Percentiles rank a stretch among this genome's conserved stretches.
phyloP scores from a whole-genome alignment of 225 moss, liverwort and hornwort species.

The Physcomitrellopsis africana region DNA sequence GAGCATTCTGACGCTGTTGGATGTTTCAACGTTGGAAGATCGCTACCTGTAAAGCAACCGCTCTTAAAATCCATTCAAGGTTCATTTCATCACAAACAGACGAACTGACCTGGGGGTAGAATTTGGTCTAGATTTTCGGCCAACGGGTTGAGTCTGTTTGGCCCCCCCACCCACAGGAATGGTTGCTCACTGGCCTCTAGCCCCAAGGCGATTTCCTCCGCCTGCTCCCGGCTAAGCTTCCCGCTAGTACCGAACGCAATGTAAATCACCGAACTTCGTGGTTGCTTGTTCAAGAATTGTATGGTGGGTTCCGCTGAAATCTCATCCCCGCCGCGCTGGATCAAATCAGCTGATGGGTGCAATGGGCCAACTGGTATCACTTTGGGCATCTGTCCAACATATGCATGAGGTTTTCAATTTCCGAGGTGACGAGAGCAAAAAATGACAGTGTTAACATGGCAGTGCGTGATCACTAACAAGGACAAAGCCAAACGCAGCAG shows the following conservation, averaged over 20 bases:
- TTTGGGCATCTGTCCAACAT: conserved; percentile 29
- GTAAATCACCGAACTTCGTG: conserved; percentile 33
- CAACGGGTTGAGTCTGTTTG: accelerated
- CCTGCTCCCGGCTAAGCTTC: background rate
- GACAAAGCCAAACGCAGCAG: background rate
- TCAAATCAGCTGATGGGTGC: background rate
- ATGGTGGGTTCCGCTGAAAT: conserved; percentile 22
- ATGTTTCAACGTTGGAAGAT: background rate
- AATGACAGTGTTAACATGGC: too few species aligned
- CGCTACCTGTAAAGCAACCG: background rate
- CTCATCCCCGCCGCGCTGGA: background rate
- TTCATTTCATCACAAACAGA: background rate
- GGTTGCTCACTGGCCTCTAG: conserved; percentile 42
- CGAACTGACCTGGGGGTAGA: conserved; percentile 40
- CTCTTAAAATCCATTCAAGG: background rate
- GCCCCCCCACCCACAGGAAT: conserved; percentile 34
- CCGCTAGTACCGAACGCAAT: conserved; percentile 27
- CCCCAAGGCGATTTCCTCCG: conserved; percentile 28
- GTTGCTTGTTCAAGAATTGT: conserved; percentile 34
- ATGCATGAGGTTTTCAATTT: background rate
- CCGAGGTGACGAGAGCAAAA: background rate
- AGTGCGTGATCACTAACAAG: too few species aligned
- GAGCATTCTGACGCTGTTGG: too few species aligned
- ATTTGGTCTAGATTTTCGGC: background rate
- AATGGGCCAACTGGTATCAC: conserved; percentile 43